Conservation (phyloP, 768 basidiomycete species). For the Pleurotus sapidus region DNA sequence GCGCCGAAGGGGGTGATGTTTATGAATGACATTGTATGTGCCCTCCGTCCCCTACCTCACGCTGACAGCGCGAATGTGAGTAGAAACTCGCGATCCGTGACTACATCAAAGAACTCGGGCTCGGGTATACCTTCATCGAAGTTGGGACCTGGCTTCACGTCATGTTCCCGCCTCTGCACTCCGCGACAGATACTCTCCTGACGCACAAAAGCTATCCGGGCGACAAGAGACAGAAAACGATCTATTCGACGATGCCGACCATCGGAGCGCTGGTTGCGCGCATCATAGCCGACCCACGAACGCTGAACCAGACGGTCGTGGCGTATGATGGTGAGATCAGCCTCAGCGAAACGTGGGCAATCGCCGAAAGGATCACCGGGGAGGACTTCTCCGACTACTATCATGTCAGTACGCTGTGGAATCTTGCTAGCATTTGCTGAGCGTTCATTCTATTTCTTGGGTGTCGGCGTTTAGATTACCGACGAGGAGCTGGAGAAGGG, state of each 20-base stretch:
- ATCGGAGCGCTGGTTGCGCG: neutral
- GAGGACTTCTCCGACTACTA: neutral
- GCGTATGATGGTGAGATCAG: neutral
- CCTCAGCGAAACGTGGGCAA: neutral
- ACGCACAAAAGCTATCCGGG: neutral
- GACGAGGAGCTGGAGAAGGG: neutral
- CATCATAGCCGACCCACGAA: neutral
- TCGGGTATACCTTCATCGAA: neutral
- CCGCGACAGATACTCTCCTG: neutral
- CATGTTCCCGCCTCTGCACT: neutral
- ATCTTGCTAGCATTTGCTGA: neutral
- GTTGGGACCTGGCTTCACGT: neutral
- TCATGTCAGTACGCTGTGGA: neutral
- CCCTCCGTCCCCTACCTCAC: neutral
- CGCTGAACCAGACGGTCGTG: neutral
- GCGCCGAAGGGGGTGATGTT: neutral
- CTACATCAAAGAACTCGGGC: neutral
- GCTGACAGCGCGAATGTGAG: neutral
- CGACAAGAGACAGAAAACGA: neutral
- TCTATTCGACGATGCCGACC: neutral
- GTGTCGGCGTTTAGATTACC: neutral
- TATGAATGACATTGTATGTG: neutral
- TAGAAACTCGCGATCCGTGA: neutral
- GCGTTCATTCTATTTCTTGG: neutral
- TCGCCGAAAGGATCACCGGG: neutral